A percentile compares a stretch with the other conserved stretches of the same genome.
Conservation (phyloP, 1,284 basidiomycete genomes). For the Macrocystidia cucumis region DNA sequence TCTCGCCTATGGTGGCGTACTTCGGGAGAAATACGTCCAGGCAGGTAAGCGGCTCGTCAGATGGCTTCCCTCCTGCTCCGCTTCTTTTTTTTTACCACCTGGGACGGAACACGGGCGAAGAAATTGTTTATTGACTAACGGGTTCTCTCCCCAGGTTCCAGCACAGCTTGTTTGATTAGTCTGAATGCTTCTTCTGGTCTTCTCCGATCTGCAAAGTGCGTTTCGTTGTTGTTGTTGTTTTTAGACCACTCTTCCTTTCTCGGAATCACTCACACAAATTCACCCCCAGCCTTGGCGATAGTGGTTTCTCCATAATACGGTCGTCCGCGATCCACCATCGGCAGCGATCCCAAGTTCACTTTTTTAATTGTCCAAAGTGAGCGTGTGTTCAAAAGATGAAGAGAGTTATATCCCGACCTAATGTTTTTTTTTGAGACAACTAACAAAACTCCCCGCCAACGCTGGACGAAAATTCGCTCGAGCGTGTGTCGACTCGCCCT, state of each 20-base stretch:
- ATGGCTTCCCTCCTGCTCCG: slow-evolving; percentile 7
- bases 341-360: slow-evolving; percentile 68
- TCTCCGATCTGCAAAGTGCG: slow-evolving; percentile 76
- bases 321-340: slow-evolving; percentile 56
- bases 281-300: slow-evolving; percentile 71
- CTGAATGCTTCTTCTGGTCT: slow-evolving; percentile 71
- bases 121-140: slow-evolving; percentile 4
- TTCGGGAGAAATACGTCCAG: slow-evolving; percentile 60
- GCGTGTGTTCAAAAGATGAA: slow-evolving; percentile 12
- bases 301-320: slow-evolving; percentile 76
- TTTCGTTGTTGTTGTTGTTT: slow-evolving; percentile 9
- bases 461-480: slow-evolving; percentile 32
- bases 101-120: no score
- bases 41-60: no score
- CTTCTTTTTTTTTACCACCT: neutral
- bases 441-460: slow-evolving; percentile 57
- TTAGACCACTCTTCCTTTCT: slow-evolving; percentile 4
- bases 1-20: slow-evolving; percentile 65
- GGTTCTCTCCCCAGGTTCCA: slow-evolving; percentile 52
- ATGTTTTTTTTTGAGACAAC: slow-evolving; percentile 41
- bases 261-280: no score
- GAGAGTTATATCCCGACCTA: slow-evolving; percentile 1
- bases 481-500: slow-evolving; percentile 53
- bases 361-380: slow-evolving; percentile 77
- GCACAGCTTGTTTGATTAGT: slow-evolving; percentile 78